A percentile compares a stretch with the other conserved stretches of the same genome.
phyloP scores from a whole-genome alignment of 192 early-diverging fungal species.

The Gaertneriomyces sp. region DNA sequence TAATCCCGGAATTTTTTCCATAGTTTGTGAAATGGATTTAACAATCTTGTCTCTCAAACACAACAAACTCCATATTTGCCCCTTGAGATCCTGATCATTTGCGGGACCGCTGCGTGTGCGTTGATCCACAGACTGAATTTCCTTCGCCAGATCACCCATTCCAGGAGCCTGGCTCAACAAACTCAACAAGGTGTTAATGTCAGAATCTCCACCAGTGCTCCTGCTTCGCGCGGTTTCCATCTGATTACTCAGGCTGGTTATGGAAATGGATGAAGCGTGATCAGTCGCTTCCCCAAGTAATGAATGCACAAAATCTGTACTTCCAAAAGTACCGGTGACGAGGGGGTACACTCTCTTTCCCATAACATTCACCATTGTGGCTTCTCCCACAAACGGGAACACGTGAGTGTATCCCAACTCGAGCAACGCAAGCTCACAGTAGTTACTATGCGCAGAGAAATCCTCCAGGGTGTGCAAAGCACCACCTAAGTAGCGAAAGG shows the following conservation, averaged over 20 bases:
- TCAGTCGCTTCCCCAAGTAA: slow-evolving; percentile 28
- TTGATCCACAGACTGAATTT: slow-evolving; percentile 3
- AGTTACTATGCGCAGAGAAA: slow-evolving; percentile 30
- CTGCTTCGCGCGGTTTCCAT: slow-evolving; percentile 6
- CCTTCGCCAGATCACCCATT: slow-evolving; percentile 9
- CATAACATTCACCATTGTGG: slow-evolving; percentile 8
- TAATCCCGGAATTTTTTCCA: slow-evolving; percentile 30
- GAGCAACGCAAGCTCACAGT: slow-evolving; percentile 23
- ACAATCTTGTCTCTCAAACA: slow-evolving; percentile 18
- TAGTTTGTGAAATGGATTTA: slow-evolving; percentile 14
- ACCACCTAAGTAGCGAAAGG: slow-evolving; percentile 19
- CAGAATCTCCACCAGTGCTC: neutral
- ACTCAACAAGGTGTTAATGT: neutral
- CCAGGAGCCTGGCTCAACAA: slow-evolving; percentile 26
- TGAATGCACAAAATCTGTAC: slow-evolving; percentile 26
- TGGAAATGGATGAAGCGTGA: slow-evolving; percentile 14
- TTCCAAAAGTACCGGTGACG: slow-evolving; percentile 28
- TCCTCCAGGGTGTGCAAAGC: slow-evolving; percentile 31
- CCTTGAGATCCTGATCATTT: slow-evolving; percentile 5
- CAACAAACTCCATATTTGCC: slow-evolving; percentile 16
- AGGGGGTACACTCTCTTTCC: slow-evolving; percentile 20
- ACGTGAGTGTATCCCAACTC: slow-evolving; percentile 24
- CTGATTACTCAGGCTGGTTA: slow-evolving; percentile 4
- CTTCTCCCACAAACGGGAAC: slow-evolving; percentile 31
- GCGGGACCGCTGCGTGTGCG: neutral